A percentile compares a stretch with the other conserved stretches of the same genome.
phyloP scores from a whole-genome alignment of 768 basidiomycete genomes.

The Rickenella mellea region DNA sequence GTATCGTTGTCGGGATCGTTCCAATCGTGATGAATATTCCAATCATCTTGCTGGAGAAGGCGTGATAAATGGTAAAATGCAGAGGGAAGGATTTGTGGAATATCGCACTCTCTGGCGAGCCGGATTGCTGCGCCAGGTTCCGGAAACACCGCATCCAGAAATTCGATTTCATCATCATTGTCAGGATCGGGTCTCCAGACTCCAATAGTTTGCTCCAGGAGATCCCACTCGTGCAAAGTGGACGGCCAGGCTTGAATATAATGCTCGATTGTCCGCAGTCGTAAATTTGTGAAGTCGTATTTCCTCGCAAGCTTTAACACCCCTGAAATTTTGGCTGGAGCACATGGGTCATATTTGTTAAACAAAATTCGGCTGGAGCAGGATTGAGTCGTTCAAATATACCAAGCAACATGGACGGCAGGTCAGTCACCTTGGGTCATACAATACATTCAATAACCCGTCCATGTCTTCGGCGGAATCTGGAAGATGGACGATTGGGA shows the following conservation, averaged over 20 bases:
- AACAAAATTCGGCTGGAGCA: too few species aligned
- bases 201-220: neutral
- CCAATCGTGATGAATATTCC: slow-evolving; percentile 5
- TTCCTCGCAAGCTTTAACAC: too few species aligned
- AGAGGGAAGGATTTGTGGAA: slow-evolving; percentile 28
- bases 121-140: slow-evolving; percentile 17
- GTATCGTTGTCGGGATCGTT: slow-evolving; percentile 11
- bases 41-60: too few species aligned
- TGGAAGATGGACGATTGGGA: slow-evolving; percentile 9
- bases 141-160: too few species aligned
- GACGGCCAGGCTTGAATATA: slow-evolving; percentile 26
- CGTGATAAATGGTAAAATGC: slow-evolving; percentile 33
- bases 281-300: slow-evolving; percentile 24
- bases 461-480: slow-evolving; percentile 10
- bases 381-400: too few species aligned
- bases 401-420: neutral
- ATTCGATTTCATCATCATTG: too few species aligned
- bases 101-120: slow-evolving; percentile 24
- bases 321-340: too few species aligned
- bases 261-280: slow-evolving; percentile 20
- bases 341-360: too few species aligned
- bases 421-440: neutral
- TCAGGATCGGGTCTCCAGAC: neutral
- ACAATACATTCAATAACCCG: neutral
- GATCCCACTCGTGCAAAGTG: slow-evolving; percentile 14